A percentile compares a stretch with the other conserved stretches of the same genome.
phyloP scores from a whole-genome alignment of 805 yeast species.

The Tetrapisispora fleetii region DNA sequence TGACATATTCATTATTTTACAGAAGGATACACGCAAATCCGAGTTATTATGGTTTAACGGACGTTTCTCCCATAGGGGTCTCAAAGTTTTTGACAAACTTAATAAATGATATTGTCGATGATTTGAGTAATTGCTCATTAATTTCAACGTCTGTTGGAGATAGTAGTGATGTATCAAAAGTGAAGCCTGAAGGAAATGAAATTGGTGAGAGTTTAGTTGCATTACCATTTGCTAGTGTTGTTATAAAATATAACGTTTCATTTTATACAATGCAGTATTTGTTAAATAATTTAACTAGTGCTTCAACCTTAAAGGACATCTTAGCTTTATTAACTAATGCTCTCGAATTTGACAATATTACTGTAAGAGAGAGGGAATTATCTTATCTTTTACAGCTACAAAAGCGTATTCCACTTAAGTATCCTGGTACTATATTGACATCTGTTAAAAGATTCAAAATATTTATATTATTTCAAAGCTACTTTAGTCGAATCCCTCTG shows the following conservation, averaged over 20 bases:
- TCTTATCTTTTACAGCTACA: conserved; percentile 40
- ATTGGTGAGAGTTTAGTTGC: conserved; percentile 16
- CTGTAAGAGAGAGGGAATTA: conserved; percentile 55
- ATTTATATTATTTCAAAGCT: conserved; percentile 69
- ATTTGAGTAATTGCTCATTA: conserved; percentile 49
- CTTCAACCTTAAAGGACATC: conserved; percentile 49
- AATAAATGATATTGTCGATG: conserved; percentile 61
- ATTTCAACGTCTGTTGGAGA: conserved; percentile 41
- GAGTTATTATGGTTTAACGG: conserved; percentile 73
- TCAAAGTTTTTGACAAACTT: conserved; percentile 78
- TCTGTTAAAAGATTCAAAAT: conserved; percentile 56
- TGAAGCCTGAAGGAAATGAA: neutral
- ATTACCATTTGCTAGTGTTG: conserved; percentile 57
- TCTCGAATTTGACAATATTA: conserved; percentile 59
- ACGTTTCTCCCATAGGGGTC: conserved; percentile 53
- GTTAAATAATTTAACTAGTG: conserved; percentile 38
- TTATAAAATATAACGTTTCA: conserved; percentile 61
- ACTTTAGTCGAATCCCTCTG: conserved; percentile 55
- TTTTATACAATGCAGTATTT: conserved; percentile 60
- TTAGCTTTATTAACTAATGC: conserved; percentile 60
- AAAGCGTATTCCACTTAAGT: conserved; percentile 53
- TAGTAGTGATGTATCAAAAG: conserved; percentile 16
- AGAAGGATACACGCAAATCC: conserved; percentile 76
- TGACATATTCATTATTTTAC: conserved; percentile 76
- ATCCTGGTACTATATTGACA: conserved; percentile 24